Evolutionary conservation across 1,139 yeast genomes (phyloP), one percentile per base, ranked within the genome.

Genomic region (Williopsis jadinii): DNA sequence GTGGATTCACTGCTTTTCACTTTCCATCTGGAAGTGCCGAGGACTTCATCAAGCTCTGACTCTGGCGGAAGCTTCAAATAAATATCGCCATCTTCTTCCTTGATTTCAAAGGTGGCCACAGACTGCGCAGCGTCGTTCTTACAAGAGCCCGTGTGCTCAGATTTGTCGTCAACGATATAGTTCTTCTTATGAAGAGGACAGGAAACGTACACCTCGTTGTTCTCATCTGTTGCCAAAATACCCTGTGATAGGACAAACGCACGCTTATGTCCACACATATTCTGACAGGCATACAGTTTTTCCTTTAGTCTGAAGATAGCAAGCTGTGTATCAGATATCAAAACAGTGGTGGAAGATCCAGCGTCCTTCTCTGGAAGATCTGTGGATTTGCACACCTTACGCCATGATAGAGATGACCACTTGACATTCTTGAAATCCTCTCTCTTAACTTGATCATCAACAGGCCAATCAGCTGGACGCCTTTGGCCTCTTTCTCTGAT

Each of bases 181-280:
- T 62, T 61, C 24, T 61, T 55, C 48, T 59, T 59, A 45, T 62
- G 66, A 42, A 62, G 48, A 3, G 67, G 67, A 46, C 66, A 62
- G 9, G 65, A 58, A 12, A 62, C 53, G 38, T 59, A 60, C 3
- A 61, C 51, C 30, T 54, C 50, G 14, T 58, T 53, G 27, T 53
- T 48, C 28, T 54, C 62, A 44, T 60, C 64, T 15, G 55, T 51
- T 4, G 61, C 56, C 10, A 62, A 37, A 26, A 61, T 56, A 32
- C 66, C 66, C 42, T 62, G 64, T 2, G 56, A 49, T 28, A 59
- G 45, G 3, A 58, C 61, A 51, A 59, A 59, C 1, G 63, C 56
- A 28, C 64, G 50, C 30, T 60, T 55, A 43, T 62, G 66, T 12
- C 63, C 63, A 46, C 67, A 62, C 64, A 62, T 61, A 44, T 63